Conservation (phyloP, 139 green algal species). For the Picochlorum costavermella region DNA sequence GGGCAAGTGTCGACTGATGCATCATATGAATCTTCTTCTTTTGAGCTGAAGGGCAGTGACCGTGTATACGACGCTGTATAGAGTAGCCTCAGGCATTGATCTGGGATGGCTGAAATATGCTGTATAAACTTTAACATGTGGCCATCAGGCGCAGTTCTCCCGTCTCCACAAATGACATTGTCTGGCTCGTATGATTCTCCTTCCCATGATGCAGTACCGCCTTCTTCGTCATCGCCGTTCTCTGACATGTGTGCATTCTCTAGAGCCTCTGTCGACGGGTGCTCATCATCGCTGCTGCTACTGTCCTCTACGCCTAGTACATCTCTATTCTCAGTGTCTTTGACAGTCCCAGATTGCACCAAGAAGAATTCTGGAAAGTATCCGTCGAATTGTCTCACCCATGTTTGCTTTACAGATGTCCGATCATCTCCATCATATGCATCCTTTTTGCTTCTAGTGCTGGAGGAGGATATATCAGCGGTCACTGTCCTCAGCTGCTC, state of each 20-base stretch:
- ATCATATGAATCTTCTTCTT: too few species aligned
- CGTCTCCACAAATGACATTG: constrained; percentile 17
- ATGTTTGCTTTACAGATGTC: too few species aligned
- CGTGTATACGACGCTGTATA: background rate
- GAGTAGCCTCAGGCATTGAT: constrained; percentile 54
- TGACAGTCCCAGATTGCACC: too few species aligned
- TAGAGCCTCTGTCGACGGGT: background rate
- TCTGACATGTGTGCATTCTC: background rate
- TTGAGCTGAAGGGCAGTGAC: too few species aligned
- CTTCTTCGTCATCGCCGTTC: constrained; percentile 12
- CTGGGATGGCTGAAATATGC: constrained; percentile 34
- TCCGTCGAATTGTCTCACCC: too few species aligned
- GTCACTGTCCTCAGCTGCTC: too few species aligned
- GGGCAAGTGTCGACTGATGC: constrained; percentile 13
- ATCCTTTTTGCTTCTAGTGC: too few species aligned
- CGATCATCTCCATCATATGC: too few species aligned
- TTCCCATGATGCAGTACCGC: constrained; percentile 25
- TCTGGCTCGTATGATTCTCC: constrained; percentile 60
- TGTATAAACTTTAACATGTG: constrained; percentile 51
- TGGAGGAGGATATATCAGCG: too few species aligned
- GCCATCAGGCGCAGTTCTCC: constrained; percentile 16
- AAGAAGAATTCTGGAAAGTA: too few species aligned
- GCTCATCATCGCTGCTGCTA: background rate
- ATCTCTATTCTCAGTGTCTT: too few species aligned
- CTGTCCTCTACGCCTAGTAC: too few species aligned